Evolutionary conservation across 2,329 filamentous ascomycete genomes (phyloP), one percentile per base, ranked within the genome.

Genomic region (Elsinoe batatas): DNA sequence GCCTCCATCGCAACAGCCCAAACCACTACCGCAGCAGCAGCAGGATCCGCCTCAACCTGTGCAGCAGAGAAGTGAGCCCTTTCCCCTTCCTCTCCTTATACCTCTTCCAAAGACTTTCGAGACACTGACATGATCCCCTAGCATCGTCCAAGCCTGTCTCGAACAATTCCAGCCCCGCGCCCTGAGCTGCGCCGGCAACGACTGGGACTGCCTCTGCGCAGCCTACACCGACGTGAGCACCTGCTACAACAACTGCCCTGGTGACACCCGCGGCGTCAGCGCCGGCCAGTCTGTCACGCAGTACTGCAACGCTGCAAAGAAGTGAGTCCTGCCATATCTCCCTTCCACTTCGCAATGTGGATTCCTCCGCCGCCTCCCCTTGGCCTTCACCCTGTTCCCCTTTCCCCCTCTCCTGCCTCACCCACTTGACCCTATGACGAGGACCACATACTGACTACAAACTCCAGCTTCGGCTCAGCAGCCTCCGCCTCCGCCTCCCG

Each of bases 191-290:
- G 61, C 59, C 32, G 55, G 62, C 38, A 76, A 75, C 59, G 76
- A 80, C 68, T 80, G 73, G 69, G 68, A 71, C 62, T 84, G 82
- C 69, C 71, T 82, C 30, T 85, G 81, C 69, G 70, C 74, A 50
- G 74, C 78, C 61, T 79, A 77, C 66, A 75, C 65, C 36, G 62
- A 63, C 47, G 60, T 68, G 51, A 47, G 64, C 8, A 63, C 61
- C 11, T 84, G 82, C 76, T 84, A 82, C 72, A 78, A 79, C 73
- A 81, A 82, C 73, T 84, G 82, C 71, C 80, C 81, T 53, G 67
- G 71, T 15, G 58, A 59, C 50, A 18, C 54, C 6, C 38, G 50
- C 15, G 58, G 51, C 13, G 44, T 26, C 30, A 18, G 22, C 20
- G 58, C 58, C 18, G 43, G 38, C 22, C 56, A 59, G 33, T 26